Percentiles rank a stretch among this genome's conserved stretches.
These are phyloP conservation scores for Nepenthes alata DNA, from an alignment of 179 eudicot species.

Conservation along the genomic window DNA sequence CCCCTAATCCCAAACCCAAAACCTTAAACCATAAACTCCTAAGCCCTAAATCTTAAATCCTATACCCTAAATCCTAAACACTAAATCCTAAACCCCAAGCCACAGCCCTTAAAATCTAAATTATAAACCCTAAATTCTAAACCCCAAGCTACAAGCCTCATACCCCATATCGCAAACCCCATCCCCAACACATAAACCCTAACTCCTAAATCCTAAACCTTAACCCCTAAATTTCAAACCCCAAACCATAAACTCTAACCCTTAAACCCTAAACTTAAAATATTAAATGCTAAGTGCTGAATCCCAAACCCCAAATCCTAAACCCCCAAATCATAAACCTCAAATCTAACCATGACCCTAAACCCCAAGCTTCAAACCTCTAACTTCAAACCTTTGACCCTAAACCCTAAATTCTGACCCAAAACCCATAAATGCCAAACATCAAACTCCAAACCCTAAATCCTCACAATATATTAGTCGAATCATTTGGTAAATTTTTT, in stretches of 20 bases:
- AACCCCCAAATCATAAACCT: too few relatives aligned
- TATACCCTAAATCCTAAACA: constrained; percentile 11
- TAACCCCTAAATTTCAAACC: constrained; percentile 8
- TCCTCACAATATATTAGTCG: too few relatives aligned
- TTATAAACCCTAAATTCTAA: constrained; percentile 10
- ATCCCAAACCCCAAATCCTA: constrained; percentile 10
- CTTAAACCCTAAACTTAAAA: constrained; percentile 9
- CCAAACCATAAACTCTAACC: constrained; percentile 7
- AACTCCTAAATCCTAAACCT: constrained; percentile 10
- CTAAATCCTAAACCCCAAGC: constrained; percentile 13
- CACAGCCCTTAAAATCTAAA: constrained; percentile 14
- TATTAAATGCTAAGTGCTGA: constrained; percentile 2
- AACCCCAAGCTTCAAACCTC: constrained; percentile 11
- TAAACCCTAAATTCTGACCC: too few relatives aligned
- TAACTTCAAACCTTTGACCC: constrained; percentile 6
- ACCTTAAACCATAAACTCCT: constrained; percentile 9
- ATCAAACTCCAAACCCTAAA: too few relatives aligned
- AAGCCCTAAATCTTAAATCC: constrained; percentile 13
- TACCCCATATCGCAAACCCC: constrained; percentile 10
- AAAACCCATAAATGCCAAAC: too few relatives aligned
- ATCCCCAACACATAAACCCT: constrained; percentile 4
- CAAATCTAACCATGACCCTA: neutral
- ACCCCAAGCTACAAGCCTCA: constrained; percentile 9
- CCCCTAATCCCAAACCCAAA: constrained; percentile 13
- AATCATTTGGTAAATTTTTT: too few relatives aligned